These are phyloP conservation scores for Pseudozyma sp. DNA, from an alignment of 1,284 basidiomycete genomes.

Conservation along the genomic window DNA sequence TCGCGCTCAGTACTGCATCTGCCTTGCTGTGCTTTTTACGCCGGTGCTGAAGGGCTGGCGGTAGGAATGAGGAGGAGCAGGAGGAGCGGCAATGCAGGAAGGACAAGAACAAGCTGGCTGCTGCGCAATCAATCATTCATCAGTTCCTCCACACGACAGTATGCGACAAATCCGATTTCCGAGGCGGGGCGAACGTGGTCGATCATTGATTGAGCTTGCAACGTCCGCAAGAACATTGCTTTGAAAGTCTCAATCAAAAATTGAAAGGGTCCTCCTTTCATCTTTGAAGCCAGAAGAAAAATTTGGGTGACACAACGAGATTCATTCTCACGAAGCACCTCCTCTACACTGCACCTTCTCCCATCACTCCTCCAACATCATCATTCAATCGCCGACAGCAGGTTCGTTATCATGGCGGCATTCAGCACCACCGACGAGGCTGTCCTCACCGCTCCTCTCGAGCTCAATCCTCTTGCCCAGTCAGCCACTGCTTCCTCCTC, in stretches of 20 bases:
- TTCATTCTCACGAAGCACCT: not conserved
- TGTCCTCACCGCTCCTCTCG: constrained; percentile 56
- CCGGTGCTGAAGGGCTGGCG: not conserved
- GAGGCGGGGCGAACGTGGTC: not conserved
- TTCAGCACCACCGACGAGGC: constrained; percentile 64
- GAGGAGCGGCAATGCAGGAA: not conserved
- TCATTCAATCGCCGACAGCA: not conserved
- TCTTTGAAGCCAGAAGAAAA: constrained; percentile 14
- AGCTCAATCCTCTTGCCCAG: constrained; percentile 54
- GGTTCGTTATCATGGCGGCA: constrained; percentile 27
- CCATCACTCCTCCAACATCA: not conserved
- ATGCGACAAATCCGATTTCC: constrained; percentile 17
- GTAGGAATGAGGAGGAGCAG: not conserved
- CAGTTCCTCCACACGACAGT: constrained; percentile 17
- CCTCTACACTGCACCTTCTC: not conserved
- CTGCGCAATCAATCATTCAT: constrained; percentile 18
- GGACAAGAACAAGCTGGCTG: constrained; percentile 7
- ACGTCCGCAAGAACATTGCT: too few relatives aligned
- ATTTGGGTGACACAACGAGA: constrained; percentile 9
- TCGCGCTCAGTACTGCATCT: constrained; percentile 9
- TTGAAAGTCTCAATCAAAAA: constrained; percentile 6
- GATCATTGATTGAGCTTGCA: constrained; percentile 17
- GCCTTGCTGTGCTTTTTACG: not conserved
- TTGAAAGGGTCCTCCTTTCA: not conserved
- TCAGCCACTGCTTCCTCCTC: constrained; percentile 56